Evolutionary conservation across 1,139 yeast genomes (phyloP), one percentile per base, ranked within the genome.

Genomic region (Yamadazyma diospyri): DNA sequence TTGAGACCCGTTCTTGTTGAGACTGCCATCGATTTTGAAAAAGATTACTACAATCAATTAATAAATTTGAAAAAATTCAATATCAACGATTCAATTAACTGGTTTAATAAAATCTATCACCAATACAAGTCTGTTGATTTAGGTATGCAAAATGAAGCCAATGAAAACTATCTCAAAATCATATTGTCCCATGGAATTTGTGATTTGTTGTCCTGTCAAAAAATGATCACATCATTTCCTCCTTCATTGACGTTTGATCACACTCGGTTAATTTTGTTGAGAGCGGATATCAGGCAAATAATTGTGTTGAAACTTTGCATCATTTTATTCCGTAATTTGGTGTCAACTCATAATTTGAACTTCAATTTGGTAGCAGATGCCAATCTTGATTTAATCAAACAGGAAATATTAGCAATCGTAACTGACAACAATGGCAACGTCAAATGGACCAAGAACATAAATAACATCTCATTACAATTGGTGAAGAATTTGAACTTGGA

Each of bases 1-100:
- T 65, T 88, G 37, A 73, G 96, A 48, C 95, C 95, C 2, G 82
- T 85, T 10, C 67, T 89, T 32, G 78, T 88, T 40, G 92, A 87
- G 48, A 84, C 94, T 19, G 94, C 96, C 2, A 82, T 85, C n/a
- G 92, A 85, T 45, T 86, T 89, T 51, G 97, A 89, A 60, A 81
- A 80, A 47, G 95, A 85, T 55, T 87, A 87, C 58, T 87, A 86
- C 57, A 73, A 72, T 42, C 87, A 84, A 47, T 69, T 85, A 50
- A 72, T 85, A 38, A 61, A 66, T 32, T 80, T 79, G 45, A 74
- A 81, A 41, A 84, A 83, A 55, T 69, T 84, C 35, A 78, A 80
- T 48, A 68, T 86, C 34, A 55, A 68, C 14, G 81, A 81, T 47
- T 78, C 92, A 3, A 64, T 83, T 39, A 66, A 66, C 38, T 88